Percentiles rank a stretch among this genome's conserved stretches.
phyloP scores from a whole-genome alignment of 1,284 basidiomycete species.

The Pisolithus thermaeus region DNA sequence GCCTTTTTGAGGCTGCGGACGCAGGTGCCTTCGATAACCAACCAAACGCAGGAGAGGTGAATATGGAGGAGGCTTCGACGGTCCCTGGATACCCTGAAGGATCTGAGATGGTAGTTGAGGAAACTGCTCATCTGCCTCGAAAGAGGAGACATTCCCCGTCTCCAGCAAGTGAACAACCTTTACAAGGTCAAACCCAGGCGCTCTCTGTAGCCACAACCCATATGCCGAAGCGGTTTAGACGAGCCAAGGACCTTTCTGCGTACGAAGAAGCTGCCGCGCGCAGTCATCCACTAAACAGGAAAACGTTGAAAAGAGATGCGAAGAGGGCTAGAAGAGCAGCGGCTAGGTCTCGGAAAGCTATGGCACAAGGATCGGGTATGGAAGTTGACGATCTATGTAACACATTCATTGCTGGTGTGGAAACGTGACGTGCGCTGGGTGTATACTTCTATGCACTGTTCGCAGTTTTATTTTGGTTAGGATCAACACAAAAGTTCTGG shows the following conservation, averaged over 20 bases:
- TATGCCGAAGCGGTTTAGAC: conserved; percentile 55
- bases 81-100: conserved; percentile 25
- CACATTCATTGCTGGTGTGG: conserved; percentile 40
- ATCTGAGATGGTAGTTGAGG: conserved; percentile 42
- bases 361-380: conserved; percentile 23
- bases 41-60: conserved; percentile 25
- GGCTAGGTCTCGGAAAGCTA: conserved; percentile 12
- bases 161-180: not conserved
- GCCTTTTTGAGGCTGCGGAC: conserved; percentile 71
- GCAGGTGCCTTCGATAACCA: conserved; percentile 52
- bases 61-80: conserved; percentile 31
- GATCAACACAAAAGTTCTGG: too few species aligned
- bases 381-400: conserved; percentile 38
- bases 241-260: conserved; percentile 44
- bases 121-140: conserved; percentile 36
- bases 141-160: not conserved
- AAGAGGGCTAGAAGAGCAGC: conserved; percentile 53
- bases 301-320: conserved; percentile 52
- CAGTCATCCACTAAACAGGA: conserved; percentile 53
- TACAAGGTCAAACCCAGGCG: not conserved
- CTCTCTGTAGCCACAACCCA: conserved; percentile 19
- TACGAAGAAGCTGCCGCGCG: conserved; percentile 34
- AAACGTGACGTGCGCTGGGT: conserved; percentile 6
- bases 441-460: too few species aligned
- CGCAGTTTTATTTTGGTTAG: too few species aligned